phyloP scores from a whole-genome alignment of 352 stramenopile genomes.

The Globisporangium orthogonon region DNA sequence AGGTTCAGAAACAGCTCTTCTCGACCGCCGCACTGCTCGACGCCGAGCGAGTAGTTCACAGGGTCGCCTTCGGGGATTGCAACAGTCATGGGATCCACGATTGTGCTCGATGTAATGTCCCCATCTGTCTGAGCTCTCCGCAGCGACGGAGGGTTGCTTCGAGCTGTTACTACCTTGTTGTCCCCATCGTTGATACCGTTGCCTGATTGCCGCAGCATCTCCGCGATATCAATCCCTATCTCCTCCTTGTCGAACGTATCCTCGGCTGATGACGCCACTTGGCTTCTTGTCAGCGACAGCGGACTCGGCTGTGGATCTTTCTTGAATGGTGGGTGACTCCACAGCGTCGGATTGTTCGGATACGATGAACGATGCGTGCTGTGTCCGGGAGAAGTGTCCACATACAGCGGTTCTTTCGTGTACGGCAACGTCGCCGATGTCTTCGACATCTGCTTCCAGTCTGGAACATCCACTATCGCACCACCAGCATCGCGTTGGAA shows the following conservation, averaged over 20 bases:
- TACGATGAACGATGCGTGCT: constrained; percentile 30
- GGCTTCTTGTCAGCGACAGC: constrained; percentile 7
- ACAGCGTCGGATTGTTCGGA: constrained; percentile 54
- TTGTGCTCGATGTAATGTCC: constrained; percentile 10
- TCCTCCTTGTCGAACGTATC: constrained; percentile 4
- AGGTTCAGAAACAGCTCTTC: constrained; percentile 78
- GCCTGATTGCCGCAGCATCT: not conserved
- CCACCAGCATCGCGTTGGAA: constrained; percentile 43
- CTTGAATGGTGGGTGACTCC: constrained; percentile 58
- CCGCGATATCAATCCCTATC: not conserved
- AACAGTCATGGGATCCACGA: constrained; percentile 26
- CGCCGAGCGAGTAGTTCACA: constrained; percentile 70
- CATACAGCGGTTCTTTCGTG: constrained; percentile 33
- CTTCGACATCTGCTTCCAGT: constrained; percentile 55
- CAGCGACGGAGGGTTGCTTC: not conserved
- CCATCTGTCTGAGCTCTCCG: constrained; percentile 8
- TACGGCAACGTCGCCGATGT: constrained; percentile 50
- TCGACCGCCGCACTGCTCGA: constrained; percentile 69
- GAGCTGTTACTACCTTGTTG: not conserved
- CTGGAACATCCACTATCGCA: constrained; percentile 39
- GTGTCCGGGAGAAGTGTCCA: constrained; percentile 1
- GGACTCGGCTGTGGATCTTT: constrained; percentile 14
- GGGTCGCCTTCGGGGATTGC: constrained; percentile 72
- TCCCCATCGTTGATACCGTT: not conserved
- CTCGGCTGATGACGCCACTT: not conserved